Conservation (phyloP, 257 asterid genomes). For the Linderniella brevidens region DNA sequence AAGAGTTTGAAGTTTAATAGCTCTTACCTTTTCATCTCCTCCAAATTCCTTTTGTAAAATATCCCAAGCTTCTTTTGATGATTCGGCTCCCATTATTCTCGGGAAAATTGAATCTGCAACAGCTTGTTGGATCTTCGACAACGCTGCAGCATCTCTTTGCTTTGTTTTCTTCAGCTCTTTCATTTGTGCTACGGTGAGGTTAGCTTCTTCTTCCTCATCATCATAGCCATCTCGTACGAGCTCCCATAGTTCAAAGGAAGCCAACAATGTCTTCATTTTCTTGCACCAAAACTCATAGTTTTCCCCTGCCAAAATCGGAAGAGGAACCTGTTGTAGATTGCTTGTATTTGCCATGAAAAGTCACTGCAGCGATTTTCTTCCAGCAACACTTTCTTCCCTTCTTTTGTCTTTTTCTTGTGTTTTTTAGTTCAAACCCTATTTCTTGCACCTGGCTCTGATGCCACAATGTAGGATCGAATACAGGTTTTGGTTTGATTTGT, state of each 20-base stretch:
- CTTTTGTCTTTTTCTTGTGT: too few species aligned
- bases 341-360: not conserved
- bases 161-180: constrained; percentile 3
- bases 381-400: too few species aligned
- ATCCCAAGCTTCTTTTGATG: not conserved
- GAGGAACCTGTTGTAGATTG: not conserved
- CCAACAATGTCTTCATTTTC: not conserved
- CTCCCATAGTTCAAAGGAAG: not conserved
- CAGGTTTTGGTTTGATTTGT: too few species aligned
- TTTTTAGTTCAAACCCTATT: too few species aligned
- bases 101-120: not conserved
- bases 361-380: too few species aligned
- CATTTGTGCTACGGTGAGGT: not conserved
- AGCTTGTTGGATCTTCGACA: not conserved
- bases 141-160: not conserved
- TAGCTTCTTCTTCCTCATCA: not conserved
- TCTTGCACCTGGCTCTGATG: too few species aligned
- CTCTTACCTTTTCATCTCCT: constrained; percentile 2
- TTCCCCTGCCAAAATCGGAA: not conserved
- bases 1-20: constrained; percentile 9
- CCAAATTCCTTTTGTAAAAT: not conserved
- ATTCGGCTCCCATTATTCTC: not conserved
- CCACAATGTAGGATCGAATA: too few species aligned
- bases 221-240: constrained; percentile 2
- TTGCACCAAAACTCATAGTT: not conserved